Conservation (phyloP, 2,329 filamentous ascomycete species). For the Juglanconis sp. region DNA sequence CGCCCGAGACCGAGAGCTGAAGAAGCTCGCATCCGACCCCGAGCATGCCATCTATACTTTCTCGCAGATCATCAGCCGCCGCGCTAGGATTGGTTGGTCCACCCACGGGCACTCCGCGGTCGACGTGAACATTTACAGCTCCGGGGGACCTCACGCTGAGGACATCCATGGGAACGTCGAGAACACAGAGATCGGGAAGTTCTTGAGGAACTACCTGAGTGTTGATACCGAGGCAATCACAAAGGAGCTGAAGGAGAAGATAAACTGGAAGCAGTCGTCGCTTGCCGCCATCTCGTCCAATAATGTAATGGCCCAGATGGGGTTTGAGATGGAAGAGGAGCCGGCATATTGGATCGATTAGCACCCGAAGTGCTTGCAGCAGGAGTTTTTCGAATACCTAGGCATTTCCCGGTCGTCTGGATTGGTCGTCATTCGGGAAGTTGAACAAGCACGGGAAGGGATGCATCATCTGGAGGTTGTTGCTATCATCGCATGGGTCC, state of each 20-base stretch:
- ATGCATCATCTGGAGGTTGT: neutral
- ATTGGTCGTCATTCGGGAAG: neutral
- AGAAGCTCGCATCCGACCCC: constrained; percentile 58
- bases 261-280: constrained; percentile 23
- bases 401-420: neutral
- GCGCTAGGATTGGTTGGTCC: constrained; percentile 88
- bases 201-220: constrained; percentile 73
- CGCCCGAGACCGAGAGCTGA: constrained; percentile 67
- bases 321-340: constrained; percentile 6
- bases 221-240: constrained; percentile 79
- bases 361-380: neutral
- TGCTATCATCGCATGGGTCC: neutral
- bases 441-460: neutral
- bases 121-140: constrained; percentile 95
- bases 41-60: constrained; percentile 57
- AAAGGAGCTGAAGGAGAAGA: constrained; percentile 64
- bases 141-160: constrained; percentile 60
- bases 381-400: neutral
- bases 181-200: constrained; percentile 87
- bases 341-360: constrained; percentile 11
- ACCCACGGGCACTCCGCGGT: constrained; percentile 92
- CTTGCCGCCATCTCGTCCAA: constrained; percentile 1
- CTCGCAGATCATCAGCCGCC: constrained; percentile 80
- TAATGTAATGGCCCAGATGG: neutral
- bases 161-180: constrained; percentile 81